These are phyloP conservation scores for Trichosporon faecale DNA, from an alignment of 1,284 basidiomycete species.

Conservation along the genomic window DNA sequence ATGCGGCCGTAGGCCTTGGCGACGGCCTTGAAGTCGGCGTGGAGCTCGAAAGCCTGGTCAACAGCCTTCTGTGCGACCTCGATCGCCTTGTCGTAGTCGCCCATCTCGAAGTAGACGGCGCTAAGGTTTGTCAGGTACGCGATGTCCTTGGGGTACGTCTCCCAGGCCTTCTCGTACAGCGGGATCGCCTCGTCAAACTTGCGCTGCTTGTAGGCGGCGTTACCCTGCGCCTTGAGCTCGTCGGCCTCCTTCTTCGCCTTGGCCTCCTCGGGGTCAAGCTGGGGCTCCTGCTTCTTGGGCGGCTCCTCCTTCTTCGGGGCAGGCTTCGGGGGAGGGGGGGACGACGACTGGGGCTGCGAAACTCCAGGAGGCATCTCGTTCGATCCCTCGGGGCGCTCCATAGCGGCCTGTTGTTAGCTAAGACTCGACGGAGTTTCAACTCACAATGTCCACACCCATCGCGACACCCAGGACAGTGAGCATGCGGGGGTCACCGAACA, in stretches of 20 bases:
- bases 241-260: conserved; percentile 70
- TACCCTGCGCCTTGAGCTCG: conserved; percentile 72
- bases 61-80: conserved; percentile 91
- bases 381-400: conserved; percentile 78
- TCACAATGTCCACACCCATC: conserved; percentile 83
- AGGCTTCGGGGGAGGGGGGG: conserved; percentile 38
- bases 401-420: conserved; percentile 60
- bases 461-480: conserved; percentile 82
- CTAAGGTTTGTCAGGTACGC: conserved; percentile 87
- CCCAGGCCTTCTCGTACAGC: conserved; percentile 85
- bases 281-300: conserved; percentile 60
- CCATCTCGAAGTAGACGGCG: conserved; percentile 90
- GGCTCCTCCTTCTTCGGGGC: conserved; percentile 53
- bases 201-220: conserved; percentile 80
- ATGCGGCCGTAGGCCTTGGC: conserved; percentile 81
- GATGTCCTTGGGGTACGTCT: conserved; percentile 86
- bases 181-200: conserved; percentile 70
- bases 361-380: conserved; percentile 70
- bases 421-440: conserved; percentile 19
- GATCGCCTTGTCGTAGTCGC: conserved; percentile 84
- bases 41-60: conserved; percentile 74
- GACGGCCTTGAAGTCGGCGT: conserved; percentile 60
- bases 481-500: conserved; percentile 81
- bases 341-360: conserved; percentile 20
- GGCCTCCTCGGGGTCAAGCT: conserved; percentile 64